A percentile compares a stretch with the other conserved stretches of the same genome.
phyloP scores from a whole-genome alignment of 345 rosid genomes.

The Ceriops decandra region DNA sequence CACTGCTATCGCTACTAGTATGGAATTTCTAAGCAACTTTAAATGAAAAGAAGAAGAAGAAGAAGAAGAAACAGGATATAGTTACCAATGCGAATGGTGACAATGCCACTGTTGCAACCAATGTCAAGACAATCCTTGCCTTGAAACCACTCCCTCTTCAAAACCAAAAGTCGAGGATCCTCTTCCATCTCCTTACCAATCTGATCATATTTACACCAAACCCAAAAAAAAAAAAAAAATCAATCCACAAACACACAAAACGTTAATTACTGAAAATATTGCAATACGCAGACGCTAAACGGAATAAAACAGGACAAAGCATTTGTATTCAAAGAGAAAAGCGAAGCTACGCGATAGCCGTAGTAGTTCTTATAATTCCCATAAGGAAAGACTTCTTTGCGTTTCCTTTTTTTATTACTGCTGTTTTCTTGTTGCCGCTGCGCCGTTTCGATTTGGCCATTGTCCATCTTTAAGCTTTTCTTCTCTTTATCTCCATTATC shows the following conservation, averaged over 20 bases:
- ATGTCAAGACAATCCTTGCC: conserved; percentile 81
- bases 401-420: conserved; percentile 43
- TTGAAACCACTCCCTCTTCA: conserved; percentile 77
- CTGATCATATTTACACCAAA: conserved; percentile 30
- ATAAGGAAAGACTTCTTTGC: conserved; percentile 51
- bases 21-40: not conserved
- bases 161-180: conserved; percentile 78
- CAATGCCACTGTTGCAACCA: conserved; percentile 83
- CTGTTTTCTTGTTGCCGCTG: conserved; percentile 19
- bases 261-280: no score
- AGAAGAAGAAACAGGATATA: not conserved
- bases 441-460: not conserved
- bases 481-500: not conserved
- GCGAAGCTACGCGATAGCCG: conserved; percentile 67
- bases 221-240: not conserved
- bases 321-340: not conserved
- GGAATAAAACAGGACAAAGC: no score
- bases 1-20: no score
- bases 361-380: conserved; percentile 88
- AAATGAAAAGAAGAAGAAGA: not conserved
- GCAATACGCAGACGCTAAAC: no score
- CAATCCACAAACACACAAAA: not conserved
- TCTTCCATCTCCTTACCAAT: conserved; percentile 58
- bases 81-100: conserved; percentile 76
- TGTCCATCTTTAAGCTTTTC: not conserved